These are phyloP conservation scores for Sporothrix curviconia DNA, from an alignment of 2,329 filamentous ascomycete genomes.

Conservation along the genomic window DNA sequence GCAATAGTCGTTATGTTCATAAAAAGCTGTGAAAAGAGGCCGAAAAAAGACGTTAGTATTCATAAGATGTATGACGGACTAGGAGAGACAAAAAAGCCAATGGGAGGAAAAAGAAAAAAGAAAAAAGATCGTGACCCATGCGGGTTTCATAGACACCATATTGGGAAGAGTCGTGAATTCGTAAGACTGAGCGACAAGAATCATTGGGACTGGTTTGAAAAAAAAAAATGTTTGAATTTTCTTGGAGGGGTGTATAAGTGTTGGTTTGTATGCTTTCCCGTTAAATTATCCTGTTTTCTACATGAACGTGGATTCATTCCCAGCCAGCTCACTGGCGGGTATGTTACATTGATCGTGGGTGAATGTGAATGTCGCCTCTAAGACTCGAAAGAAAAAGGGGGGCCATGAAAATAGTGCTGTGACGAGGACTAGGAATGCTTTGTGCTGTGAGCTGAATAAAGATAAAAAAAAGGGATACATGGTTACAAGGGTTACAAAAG, in stretches of 20 bases:
- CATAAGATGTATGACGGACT: too few relatives aligned
- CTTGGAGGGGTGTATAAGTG: slow-evolving; percentile 11
- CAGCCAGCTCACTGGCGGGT: slow-evolving; percentile 15
- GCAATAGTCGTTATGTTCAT: too few relatives aligned
- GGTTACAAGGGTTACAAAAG: slow-evolving; percentile 5
- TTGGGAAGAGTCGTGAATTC: too few relatives aligned
- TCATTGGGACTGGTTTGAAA: too few relatives aligned
- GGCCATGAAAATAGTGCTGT: background rate
- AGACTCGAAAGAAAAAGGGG: slow-evolving; percentile 4
- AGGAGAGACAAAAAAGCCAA: too few relatives aligned
- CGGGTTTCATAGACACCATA: too few relatives aligned
- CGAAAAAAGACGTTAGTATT: too few relatives aligned
- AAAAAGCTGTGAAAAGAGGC: too few relatives aligned
- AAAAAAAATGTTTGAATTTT: slow-evolving; percentile 7
- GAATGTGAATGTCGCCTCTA: slow-evolving; percentile 17
- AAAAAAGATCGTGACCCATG: too few relatives aligned
- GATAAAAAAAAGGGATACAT: slow-evolving; percentile 1
- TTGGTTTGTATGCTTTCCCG: slow-evolving; percentile 21
- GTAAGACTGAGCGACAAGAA: too few relatives aligned
- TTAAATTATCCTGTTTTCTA: slow-evolving; percentile 23
- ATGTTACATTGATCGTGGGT: slow-evolving; percentile 23
- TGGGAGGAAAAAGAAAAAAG: too few relatives aligned
- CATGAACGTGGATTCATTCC: slow-evolving; percentile 23
- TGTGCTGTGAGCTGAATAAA: background rate
- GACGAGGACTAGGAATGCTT: background rate